These are phyloP conservation scores for Trametes cingulata DNA, from an alignment of 768 basidiomycete species.

Conservation along the genomic window DNA sequence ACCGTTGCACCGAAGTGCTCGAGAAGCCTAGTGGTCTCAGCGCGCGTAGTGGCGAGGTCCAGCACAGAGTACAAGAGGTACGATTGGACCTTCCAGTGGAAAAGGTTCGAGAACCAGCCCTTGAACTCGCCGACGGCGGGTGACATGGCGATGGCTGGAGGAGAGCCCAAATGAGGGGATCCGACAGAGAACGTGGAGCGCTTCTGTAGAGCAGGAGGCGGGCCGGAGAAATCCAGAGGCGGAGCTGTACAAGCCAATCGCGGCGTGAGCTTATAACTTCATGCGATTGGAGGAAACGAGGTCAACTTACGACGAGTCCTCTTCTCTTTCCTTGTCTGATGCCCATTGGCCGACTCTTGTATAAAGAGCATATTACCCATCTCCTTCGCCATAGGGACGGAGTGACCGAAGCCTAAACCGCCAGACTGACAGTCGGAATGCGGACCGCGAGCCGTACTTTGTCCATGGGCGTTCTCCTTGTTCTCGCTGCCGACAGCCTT, in stretches of 20 bases:
- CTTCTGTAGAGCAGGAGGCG: slow-evolving; percentile 40
- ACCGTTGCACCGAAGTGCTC: slow-evolving; percentile 64
- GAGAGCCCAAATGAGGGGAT: slow-evolving; percentile 50
- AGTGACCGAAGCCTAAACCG: slow-evolving; percentile 36
- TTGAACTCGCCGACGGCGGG: slow-evolving; percentile 84
- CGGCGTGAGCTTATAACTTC: too few relatives aligned
- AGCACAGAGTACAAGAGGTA: slow-evolving; percentile 57
- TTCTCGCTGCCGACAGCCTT: slow-evolving; percentile 24
- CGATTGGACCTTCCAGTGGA: slow-evolving; percentile 81
- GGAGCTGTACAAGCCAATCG: slow-evolving; percentile 52
- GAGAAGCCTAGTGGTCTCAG: slow-evolving; percentile 63
- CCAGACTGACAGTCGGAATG: slow-evolving; percentile 28
- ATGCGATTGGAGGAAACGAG: not conserved
- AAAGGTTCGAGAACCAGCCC: slow-evolving; percentile 94
- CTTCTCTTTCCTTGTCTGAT: slow-evolving; percentile 48
- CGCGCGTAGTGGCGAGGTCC: slow-evolving; percentile 59
- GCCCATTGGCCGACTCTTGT: slow-evolving; percentile 32
- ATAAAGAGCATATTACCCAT: slow-evolving; percentile 50
- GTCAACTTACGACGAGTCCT: slow-evolving; percentile 54
- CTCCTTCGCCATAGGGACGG: slow-evolving; percentile 45
- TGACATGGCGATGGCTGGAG: slow-evolving; percentile 42
- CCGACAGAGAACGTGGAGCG: slow-evolving; percentile 45
- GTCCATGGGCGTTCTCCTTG: slow-evolving; percentile 41
- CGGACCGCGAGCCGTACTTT: slow-evolving; percentile 27
- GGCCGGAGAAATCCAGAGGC: slow-evolving; percentile 50